Percentiles rank a stretch among this genome's conserved stretches.
Evolutionary conservation across 2,329 filamentous ascomycete genomes (phyloP).

Genomic region (Aspergillus proliferans): DNA sequence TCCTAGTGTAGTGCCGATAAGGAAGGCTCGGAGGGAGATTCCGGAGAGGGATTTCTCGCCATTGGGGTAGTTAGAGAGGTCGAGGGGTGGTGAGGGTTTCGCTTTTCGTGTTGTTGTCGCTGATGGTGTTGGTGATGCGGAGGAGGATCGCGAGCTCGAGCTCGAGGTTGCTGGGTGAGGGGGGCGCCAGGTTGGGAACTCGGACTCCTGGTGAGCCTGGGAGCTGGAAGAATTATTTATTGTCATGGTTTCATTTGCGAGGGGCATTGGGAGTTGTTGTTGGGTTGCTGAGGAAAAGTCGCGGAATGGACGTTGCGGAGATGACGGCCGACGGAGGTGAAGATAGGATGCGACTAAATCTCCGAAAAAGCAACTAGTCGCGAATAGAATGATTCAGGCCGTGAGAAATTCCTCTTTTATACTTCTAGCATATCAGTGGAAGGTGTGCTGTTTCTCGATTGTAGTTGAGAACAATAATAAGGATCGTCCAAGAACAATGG

Average conservation of each 20-base stretch:
- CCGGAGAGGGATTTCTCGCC: conserved; percentile 39
- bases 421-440: no score
- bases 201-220: conserved; percentile 1
- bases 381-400: no score
- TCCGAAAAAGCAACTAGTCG: no score
- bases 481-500: conserved; percentile 2
- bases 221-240: not conserved
- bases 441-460: no score
- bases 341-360: no score
- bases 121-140: conserved; percentile 3
- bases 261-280: not conserved
- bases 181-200: conserved; percentile 13
- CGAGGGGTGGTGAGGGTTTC: conserved; percentile 11
- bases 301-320: no score
- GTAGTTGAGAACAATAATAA: not conserved
- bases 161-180: conserved; percentile 3
- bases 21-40: conserved; percentile 41
- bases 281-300: not conserved
- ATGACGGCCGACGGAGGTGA: no score
- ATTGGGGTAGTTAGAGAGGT: conserved; percentile 29
- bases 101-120: conserved; percentile 3
- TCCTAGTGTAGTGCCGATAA: conserved; percentile 38
- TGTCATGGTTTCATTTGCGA: not conserved
- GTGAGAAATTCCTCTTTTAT: no score
- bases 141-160: not conserved